phyloP scores from a whole-genome alignment of 805 yeast species.

The Lipomyces oligophaga region DNA sequence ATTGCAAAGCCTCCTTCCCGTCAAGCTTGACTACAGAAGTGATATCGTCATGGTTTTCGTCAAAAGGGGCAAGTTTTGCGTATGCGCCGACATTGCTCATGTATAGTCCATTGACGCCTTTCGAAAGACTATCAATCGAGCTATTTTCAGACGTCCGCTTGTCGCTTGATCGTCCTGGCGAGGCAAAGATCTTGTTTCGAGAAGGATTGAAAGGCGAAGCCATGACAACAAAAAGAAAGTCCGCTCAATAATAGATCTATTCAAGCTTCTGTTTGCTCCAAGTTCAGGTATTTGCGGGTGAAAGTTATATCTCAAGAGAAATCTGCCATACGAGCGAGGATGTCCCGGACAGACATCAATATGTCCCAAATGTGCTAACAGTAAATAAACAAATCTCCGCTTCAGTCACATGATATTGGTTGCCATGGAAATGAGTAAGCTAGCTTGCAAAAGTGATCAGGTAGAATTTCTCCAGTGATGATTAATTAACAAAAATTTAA shows the following conservation, averaged over 20 bases:
- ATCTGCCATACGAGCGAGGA: too few species aligned
- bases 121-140: conserved; percentile 16
- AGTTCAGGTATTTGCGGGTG: background rate
- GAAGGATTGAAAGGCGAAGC: conserved; percentile 5
- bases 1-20: background rate
- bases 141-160: conserved; percentile 13
- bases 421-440: too few species aligned
- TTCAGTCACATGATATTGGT: too few species aligned
- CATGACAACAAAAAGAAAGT: background rate
- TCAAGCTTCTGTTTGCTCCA: too few species aligned
- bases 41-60: conserved; percentile 24
- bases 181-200: conserved; percentile 1
- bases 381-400: too few species aligned
- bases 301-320: too few species aligned
- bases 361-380: too few species aligned
- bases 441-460: too few species aligned
- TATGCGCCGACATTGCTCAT: conserved; percentile 1
- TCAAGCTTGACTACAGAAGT: conserved; percentile 21
- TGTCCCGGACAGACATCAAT: too few species aligned
- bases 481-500: too few species aligned
- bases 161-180: conserved; percentile 10
- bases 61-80: conserved; percentile 11
- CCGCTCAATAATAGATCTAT: too few species aligned
- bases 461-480: too few species aligned
- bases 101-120: conserved; percentile 8